phyloP scores from a whole-genome alignment of 108 stramenopile genomes.

The Stephanodiscus minutulus region DNA sequence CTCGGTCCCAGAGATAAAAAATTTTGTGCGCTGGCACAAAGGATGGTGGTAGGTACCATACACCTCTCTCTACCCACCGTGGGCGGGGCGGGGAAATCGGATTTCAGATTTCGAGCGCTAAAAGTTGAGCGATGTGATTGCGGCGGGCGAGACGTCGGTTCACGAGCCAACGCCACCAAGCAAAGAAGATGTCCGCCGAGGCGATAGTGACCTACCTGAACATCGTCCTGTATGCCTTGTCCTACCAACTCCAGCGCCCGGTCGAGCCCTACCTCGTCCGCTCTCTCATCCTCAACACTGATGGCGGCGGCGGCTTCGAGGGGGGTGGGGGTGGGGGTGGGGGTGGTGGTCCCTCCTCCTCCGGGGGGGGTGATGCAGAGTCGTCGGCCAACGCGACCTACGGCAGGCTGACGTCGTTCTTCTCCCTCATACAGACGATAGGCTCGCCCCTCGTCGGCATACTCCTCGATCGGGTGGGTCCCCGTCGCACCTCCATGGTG shows the following conservation, averaged over 20 bases:
- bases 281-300: conserved; percentile 38
- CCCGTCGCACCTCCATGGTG: conserved; percentile 52
- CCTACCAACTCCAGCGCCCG: conserved; percentile 80
- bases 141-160: too few species aligned
- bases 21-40: too few species aligned
- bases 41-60: too few species aligned
- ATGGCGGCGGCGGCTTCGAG: neutral
- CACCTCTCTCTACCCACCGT: too few species aligned
- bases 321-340: too few species aligned
- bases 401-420: conserved; percentile 77
- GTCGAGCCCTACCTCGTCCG: conserved; percentile 81
- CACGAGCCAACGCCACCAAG: too few species aligned
- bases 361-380: conserved; percentile 35
- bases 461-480: conserved; percentile 67
- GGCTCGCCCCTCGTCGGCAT: conserved; percentile 76
- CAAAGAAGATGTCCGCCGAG: conserved; percentile 27
- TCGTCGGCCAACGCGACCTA: conserved; percentile 56
- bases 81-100: too few species aligned
- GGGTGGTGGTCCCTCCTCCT: too few species aligned
- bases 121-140: too few species aligned
- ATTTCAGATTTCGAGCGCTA: too few species aligned
- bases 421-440: conserved; percentile 63
- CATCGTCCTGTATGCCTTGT: conserved; percentile 73
- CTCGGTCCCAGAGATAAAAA: too few species aligned
- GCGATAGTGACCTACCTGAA: conserved; percentile 68